Conservation (phyloP, 495 filamentous ascomycete genomes). For the Aspergillus asperescens region DNA sequence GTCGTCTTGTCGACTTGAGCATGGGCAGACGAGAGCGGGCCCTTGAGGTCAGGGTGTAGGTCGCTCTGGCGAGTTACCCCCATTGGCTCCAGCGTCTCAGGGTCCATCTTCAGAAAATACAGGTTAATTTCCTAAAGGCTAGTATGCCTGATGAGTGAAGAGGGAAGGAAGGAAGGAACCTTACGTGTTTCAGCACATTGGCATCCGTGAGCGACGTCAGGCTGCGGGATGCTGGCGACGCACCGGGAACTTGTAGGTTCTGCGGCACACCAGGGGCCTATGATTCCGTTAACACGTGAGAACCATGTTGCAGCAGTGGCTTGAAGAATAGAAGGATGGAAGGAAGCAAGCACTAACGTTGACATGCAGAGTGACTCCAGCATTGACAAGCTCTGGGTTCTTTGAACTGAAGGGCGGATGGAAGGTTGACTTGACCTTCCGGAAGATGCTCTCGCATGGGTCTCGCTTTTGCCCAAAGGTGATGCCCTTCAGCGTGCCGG, state of each 20-base stretch:
- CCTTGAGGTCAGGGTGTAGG: constrained; percentile 12
- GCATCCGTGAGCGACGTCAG: constrained; percentile 13
- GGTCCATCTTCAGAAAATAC: constrained; percentile 6
- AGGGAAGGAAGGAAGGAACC: too few relatives aligned
- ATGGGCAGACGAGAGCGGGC: constrained; percentile 14
- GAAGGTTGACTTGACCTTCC: constrained; percentile 13
- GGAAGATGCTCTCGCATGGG: constrained; percentile 13
- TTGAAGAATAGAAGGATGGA: not conserved
- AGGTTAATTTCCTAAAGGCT: too few relatives aligned
- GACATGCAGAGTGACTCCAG: constrained; percentile 5
- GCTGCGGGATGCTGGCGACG: not conserved
- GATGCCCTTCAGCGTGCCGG: constrained; percentile 4
- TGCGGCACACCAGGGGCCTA: constrained; percentile 13
- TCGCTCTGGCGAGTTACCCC: constrained; percentile 6
- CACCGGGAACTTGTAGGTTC: not conserved
- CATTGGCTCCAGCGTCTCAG: constrained; percentile 15
- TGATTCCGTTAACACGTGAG: too few relatives aligned
- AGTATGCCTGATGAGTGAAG: not conserved
- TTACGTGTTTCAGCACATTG: constrained; percentile 7
- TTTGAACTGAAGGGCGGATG: not conserved
- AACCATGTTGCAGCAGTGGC: too few relatives aligned
- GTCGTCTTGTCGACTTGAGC: constrained; percentile 6
- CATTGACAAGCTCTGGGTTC: constrained; percentile 8
- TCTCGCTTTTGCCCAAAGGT: constrained; percentile 18
- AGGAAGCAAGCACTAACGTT: not conserved